A percentile compares a stretch with the other conserved stretches of the same genome.
phyloP scores from a whole-genome alignment of 331 rosid species.

The Quercus lobata region DNA sequence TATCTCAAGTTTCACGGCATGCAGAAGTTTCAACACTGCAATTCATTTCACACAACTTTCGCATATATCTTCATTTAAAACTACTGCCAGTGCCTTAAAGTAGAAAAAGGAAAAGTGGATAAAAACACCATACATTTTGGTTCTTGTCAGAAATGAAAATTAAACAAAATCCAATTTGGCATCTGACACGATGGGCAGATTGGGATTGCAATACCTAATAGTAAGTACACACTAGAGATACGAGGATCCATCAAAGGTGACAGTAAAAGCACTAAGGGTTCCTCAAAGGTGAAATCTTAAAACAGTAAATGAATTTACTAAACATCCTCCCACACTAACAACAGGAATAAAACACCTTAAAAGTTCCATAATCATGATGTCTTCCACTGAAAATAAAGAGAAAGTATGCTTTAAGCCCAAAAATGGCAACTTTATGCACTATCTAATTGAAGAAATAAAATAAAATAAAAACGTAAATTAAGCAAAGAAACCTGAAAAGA shows the following conservation, averaged over 20 bases:
- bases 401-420: conserved; percentile 13
- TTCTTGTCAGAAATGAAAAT: neutral
- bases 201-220: conserved; percentile 14
- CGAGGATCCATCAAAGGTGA: neutral
- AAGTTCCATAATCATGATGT: conserved; percentile 28
- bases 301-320: neutral
- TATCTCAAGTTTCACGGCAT: neutral
- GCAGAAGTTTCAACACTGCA: neutral
- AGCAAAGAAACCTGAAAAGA: conserved; percentile 9
- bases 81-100: neutral
- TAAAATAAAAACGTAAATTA: neutral
- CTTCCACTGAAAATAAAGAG: conserved; percentile 36
- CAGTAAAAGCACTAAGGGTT: neutral
- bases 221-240: neutral
- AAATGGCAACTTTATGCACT: conserved; percentile 11
- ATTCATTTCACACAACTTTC: neutral
- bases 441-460: conserved; percentile 4
- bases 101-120: neutral
- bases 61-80: neutral
- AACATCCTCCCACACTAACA: conserved; percentile 14
- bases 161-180: neutral
- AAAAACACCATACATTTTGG: neutral
- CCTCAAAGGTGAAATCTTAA: conserved; percentile 10
- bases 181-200: neutral
- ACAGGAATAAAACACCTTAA: conserved; percentile 15